Percentiles rank a stretch among this genome's conserved stretches.
Evolutionary conservation across 768 basidiomycete genomes (phyloP).

Genomic region (Tricholoma terreum): DNA sequence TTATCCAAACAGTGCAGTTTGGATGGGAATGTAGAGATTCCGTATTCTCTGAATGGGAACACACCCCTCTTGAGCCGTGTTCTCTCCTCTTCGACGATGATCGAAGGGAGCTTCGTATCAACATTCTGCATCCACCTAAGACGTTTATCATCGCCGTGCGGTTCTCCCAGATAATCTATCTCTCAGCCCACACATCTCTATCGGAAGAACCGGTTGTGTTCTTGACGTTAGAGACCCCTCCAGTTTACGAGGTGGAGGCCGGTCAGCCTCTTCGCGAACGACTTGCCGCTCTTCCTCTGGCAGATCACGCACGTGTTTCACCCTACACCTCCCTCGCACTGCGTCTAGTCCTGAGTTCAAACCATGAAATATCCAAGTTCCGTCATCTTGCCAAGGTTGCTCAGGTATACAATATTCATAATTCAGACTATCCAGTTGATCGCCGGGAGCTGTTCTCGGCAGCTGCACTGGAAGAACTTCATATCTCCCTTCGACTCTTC

Average conservation of each 20-base stretch:
- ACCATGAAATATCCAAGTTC: constrained; percentile 35
- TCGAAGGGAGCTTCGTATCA: constrained; percentile 41
- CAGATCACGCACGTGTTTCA: constrained; percentile 40
- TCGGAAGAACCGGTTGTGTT: constrained; percentile 35
- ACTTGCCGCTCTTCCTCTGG: constrained; percentile 37
- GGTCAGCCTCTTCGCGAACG: constrained; percentile 28
- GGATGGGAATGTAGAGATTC: constrained; percentile 62
- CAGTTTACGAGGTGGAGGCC: constrained; percentile 32
- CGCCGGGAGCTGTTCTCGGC: constrained; percentile 44
- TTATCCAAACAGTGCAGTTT: constrained; percentile 46
- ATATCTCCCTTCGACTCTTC: constrained; percentile 38
- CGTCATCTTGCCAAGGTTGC: constrained; percentile 35
- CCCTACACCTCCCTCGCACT: constrained; percentile 53
- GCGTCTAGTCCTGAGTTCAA: constrained; percentile 43
- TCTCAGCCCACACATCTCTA: constrained; percentile 33
- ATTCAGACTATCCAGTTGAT: constrained; percentile 38
- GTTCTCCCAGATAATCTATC: constrained; percentile 40
- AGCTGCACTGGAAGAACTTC: constrained; percentile 26
- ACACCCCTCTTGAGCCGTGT: constrained; percentile 18
- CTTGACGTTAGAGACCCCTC: constrained; percentile 41
- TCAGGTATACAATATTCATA: constrained; percentile 32
- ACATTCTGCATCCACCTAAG: constrained; percentile 19
- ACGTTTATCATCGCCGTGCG: constrained; percentile 40
- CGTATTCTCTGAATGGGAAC: constrained; percentile 60
- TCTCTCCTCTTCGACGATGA: constrained; percentile 46